Conservation (phyloP, 2,329 filamentous ascomycete genomes). For the Tolypocladium paradoxum region DNA sequence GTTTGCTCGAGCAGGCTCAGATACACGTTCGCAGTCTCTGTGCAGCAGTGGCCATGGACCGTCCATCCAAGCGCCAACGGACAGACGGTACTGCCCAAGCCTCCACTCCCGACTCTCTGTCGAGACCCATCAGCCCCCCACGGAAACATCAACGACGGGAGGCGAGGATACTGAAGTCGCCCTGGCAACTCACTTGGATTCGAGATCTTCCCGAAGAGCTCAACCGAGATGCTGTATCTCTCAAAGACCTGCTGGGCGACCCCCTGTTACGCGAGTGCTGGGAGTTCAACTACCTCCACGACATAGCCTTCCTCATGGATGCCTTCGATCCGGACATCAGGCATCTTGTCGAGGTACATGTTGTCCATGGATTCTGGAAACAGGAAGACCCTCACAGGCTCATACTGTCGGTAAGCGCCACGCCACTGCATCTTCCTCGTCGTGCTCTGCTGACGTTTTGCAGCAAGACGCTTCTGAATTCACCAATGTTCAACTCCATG, state of each 20-base stretch:
- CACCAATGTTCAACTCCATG: slow-evolving; percentile 58
- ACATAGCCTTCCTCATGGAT: slow-evolving; percentile 44
- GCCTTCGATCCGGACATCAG: slow-evolving; percentile 42
- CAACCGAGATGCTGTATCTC: slow-evolving; percentile 56
- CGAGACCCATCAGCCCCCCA: slow-evolving; percentile 36
- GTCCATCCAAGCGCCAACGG: slow-evolving; percentile 20
- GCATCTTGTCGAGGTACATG: slow-evolving; percentile 37
- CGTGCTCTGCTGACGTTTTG: slow-evolving; percentile 3
- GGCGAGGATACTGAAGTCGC: slow-evolving; percentile 38
- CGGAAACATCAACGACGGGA: slow-evolving; percentile 17
- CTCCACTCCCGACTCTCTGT: slow-evolving; percentile 16
- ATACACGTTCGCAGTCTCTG: neutral
- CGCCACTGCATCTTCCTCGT: neutral
- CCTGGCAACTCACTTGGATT: slow-evolving; percentile 62
- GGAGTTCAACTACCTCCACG: slow-evolving; percentile 60
- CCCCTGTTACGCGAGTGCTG: slow-evolving; percentile 62
- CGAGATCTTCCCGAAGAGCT: slow-evolving; percentile 44
- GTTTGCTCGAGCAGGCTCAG: neutral
- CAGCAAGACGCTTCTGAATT: slow-evolving; percentile 52
- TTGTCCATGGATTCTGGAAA: slow-evolving; percentile 57
- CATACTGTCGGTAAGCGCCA: slow-evolving; percentile 40
- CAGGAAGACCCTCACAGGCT: slow-evolving; percentile 50
- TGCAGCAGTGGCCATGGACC: slow-evolving; percentile 14
- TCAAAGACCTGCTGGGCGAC: slow-evolving; percentile 61
- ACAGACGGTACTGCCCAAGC: neutral